Evolutionary conservation across 169 alveolate genomes (phyloP), one percentile per base, ranked within the genome.

Genomic region (Neospora caninum): DNA sequence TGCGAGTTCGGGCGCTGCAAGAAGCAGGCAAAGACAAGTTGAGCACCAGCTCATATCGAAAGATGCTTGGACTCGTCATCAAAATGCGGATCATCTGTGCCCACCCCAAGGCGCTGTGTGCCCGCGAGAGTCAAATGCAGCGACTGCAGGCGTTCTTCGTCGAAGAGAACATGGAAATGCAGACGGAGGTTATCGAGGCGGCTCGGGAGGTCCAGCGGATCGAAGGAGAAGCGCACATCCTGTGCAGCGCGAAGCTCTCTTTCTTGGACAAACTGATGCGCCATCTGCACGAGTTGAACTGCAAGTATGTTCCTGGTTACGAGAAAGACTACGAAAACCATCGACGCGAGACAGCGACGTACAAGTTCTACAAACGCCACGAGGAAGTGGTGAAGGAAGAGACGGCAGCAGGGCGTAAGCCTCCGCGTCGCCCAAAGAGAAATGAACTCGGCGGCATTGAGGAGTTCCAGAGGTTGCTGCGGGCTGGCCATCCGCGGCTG

Each of bases 81-180:
- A 98, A 98, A 95, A 98, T 98, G 98, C 96, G 99, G 38, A 97
- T 98, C 69, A 95, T 97, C 67, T 97, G 99, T 88, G 95, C 95
- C 4, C 95, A 92, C 42, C 95, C 95, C n/a, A 92, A 92, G 92
- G 95, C 92, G 0, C 69, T 92, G 27, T 92, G 95, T 41, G 95
- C 95, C 10, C 36, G 95, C 27, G 95, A 92, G 80, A 82, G 92
- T 88, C 95, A 92, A 38, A 89, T 92, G 43, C 95, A 92, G 80
- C 78, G 92, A 73, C 88, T 92, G 36, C 95, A 93, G 93, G 95
- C 95, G 2, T 93, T 93, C 53, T 93, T 87, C 38, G 83, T 82
- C 87, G 93, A 87, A 25, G 93, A 93, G 43, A 92, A 87, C 20
- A 69, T 93, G n/a, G 93, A 83, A 34, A 91, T 73, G 78, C 93